phyloP scores from a whole-genome alignment of 257 asterid genomes.

The Schizonepeta tenuifolia region DNA sequence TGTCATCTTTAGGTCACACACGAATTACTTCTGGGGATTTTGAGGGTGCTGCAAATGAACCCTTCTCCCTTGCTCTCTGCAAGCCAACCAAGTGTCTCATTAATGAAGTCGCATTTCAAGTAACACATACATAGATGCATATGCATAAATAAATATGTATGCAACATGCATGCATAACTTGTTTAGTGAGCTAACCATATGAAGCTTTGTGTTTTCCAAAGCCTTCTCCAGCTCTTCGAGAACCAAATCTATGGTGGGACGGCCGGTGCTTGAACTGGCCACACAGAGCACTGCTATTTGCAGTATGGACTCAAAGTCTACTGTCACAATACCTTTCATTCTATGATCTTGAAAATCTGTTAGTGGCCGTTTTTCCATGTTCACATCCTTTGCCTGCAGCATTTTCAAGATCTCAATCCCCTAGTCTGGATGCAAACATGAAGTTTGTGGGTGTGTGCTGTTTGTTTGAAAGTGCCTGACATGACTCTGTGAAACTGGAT shows the following conservation, averaged over 20 bases:
- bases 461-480: not conserved
- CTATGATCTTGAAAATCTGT: slow-evolving; percentile 67
- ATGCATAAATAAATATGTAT: not conserved
- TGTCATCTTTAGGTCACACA: slow-evolving; percentile 32
- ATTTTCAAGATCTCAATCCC: slow-evolving; percentile 19
- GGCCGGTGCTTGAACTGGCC: slow-evolving; percentile 72
- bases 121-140: not conserved
- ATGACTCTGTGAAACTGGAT: slow-evolving; percentile 1
- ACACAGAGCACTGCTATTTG: slow-evolving; percentile 81
- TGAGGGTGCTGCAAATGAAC: slow-evolving; percentile 38
- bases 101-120: not conserved
- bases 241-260: slow-evolving; percentile 71
- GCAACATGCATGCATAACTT: not conserved
- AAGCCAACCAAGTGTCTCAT: slow-evolving; percentile 4
- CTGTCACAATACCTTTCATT: slow-evolving; percentile 53
- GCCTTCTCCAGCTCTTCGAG: slow-evolving; percentile 75
- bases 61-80: slow-evolving; percentile 41
- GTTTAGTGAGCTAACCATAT: slow-evolving; percentile 44
- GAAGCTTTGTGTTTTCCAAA: slow-evolving; percentile 50
- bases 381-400: slow-evolving; percentile 87
- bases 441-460: not conserved
- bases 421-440: not conserved
- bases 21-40: slow-evolving; percentile 42
- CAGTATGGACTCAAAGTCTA: slow-evolving; percentile 75
- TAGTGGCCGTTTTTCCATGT: slow-evolving; percentile 63